Evolutionary conservation across 768 basidiomycete genomes (phyloP), one percentile per base, ranked within the genome.

Genomic region (Epithele typhae): DNA sequence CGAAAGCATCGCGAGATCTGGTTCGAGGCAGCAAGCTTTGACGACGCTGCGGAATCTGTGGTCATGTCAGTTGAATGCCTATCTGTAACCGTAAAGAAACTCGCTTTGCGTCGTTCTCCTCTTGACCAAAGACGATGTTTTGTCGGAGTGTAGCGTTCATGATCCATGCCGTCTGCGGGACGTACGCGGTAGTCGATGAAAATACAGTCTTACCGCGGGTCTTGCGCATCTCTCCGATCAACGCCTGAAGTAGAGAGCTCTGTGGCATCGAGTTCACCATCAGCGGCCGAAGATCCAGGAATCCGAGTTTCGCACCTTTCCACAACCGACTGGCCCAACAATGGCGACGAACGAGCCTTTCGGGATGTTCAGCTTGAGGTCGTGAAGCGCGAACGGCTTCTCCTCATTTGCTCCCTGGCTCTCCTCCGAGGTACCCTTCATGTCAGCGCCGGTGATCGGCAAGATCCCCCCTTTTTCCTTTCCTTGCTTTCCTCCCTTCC

Each of bases 181-280:
- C 35, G n/a, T 36, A 36, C n/a, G 35, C 93, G n/a, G n/a, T n/a
- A n/a, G n/a, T n/a, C n/a, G n/a, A n/a, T n/a, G n/a, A n/a, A n/a
- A n/a, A n/a, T n/a, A n/a, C n/a, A n/a, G n/a, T n/a, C n/a, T 68
- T 75, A 5, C 91, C 91, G 12, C 68, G 61, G 0, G 78, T 82
- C 56, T 73, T 74, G 51, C 84, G 72, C 92, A 94, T 95, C 64
- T 94, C 92, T 2, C 87, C 87, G 47, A 88, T 81, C 19, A 90
- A 61, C 4, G 81, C 87, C 53, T 90, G 85, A 44, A 91, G 67
- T 17, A 91, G 64, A 5, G 81, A 84, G 1, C 81, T 82, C 81
- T 82, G 45, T 23, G 14, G 27, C n/a, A n/a, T n/a, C n/a, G n/a
- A n/a, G n/a, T n/a, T n/a, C n/a, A 30, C 14, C 14, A 14, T 30